Percentiles rank a stretch among this genome's conserved stretches.
Evolutionary conservation across 306 rosid species (phyloP).

Genomic region (Ammopiptanthus mongolicus): DNA sequence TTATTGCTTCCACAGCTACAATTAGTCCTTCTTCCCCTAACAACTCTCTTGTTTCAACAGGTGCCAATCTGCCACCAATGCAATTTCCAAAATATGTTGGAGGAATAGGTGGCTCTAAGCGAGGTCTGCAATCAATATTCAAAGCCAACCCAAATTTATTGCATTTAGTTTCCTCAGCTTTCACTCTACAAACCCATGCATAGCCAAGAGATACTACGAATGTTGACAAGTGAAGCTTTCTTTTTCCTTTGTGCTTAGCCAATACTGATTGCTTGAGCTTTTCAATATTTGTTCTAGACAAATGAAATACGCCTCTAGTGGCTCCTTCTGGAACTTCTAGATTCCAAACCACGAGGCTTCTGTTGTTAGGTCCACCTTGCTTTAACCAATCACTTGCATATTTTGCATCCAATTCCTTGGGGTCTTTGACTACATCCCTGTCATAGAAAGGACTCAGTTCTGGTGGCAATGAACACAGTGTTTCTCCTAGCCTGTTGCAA

Average conservation of each 20-base stretch:
- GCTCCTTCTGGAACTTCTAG: conserved; percentile 10
- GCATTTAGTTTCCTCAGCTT: conserved; percentile 18
- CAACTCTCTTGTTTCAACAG: not conserved
- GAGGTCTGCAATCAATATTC: conserved; percentile 26
- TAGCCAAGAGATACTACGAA: conserved; percentile 28
- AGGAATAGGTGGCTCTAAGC: conserved; percentile 35
- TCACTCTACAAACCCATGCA: conserved; percentile 22
- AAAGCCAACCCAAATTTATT: not conserved
- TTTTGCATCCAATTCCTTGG: not conserved
- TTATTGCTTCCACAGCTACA: conserved; percentile 12
- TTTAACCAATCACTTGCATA: conserved; percentile 34
- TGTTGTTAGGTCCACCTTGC: conserved; percentile 37
- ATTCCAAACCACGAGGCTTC: conserved; percentile 40
- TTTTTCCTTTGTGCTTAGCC: not conserved
- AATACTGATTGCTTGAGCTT: conserved; percentile 13
- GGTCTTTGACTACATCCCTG: conserved; percentile 35
- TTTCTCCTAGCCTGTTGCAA: conserved; percentile 16
- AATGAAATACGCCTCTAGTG: conserved; percentile 25
- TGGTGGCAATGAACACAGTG: not conserved
- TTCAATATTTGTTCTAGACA: conserved; percentile 15
- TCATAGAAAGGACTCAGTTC: conserved; percentile 33
- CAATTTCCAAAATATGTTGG: conserved; percentile 54
- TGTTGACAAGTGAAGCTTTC: conserved; percentile 30
- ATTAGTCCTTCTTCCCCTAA: conserved; percentile 27
- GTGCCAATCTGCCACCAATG: not conserved